Evolutionary conservation across 805 yeast genomes (phyloP), one percentile per base, ranked within the genome.

Genomic region (Saturnispora sanitii): DNA sequence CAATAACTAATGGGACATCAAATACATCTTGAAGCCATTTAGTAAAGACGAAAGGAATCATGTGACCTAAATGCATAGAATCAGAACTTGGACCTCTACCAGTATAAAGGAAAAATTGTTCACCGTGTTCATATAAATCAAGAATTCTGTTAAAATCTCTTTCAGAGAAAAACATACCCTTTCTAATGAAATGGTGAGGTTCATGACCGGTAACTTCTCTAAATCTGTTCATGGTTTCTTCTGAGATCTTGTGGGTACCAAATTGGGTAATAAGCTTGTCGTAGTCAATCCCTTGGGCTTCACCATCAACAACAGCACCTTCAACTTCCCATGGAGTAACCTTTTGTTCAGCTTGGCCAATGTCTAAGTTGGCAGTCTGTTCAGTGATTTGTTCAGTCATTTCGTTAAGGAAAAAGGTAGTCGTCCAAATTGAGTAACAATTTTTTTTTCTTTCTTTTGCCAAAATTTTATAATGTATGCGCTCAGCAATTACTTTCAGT

Each of bases 241-340:
- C 62, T 8, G 75, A 67, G 51, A 92, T 79, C 37, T 70, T 65
- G 46, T 67, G 76, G 28, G 97, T 87, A 52, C 98, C 98, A 54
- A 92, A 92, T 57, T 83, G 84, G 48, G 68, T 68, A 53, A 86
- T 82, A 50, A 92, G 70, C 64, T 86, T 86, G 44, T 85, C 90
- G 58, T 92, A 92, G 65, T 92, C 95, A 51, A 92, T 88, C 21
- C 77, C 87, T 60, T 82, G 88, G n/a, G 82, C 75, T 52, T 80
- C 69, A 41, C 98, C 98, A 53, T 88, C 94, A 43, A 86, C 96
- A 35, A 90, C 94, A 2, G 96, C 97, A 44, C 97, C 98, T 62
- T 84, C 95, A 23, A 92, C 98, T 60, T 92, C 98, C 98, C 98
- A 92, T 37, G 98, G 98, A 1, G 98, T 92, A 45, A 82, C 70